Conservation (phyloP, 2,329 filamentous ascomycete genomes). For the Arthrinium puccinioides region DNA sequence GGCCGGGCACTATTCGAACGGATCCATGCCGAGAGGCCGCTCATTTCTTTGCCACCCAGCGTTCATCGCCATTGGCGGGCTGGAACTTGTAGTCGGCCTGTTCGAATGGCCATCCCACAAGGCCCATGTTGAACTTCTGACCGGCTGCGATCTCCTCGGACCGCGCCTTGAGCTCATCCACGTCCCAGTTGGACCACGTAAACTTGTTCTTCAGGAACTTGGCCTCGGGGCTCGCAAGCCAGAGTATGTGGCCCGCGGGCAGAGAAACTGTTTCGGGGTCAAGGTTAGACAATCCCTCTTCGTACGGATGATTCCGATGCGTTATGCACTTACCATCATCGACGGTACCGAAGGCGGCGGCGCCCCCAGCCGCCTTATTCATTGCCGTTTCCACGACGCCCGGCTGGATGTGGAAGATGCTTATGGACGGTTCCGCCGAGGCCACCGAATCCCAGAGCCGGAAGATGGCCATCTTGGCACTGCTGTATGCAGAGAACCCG, state of each 20-base stretch:
- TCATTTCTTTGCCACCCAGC: background rate
- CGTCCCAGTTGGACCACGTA: conserved; percentile 44
- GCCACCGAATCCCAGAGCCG: conserved; percentile 34
- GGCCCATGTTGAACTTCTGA: conserved; percentile 8
- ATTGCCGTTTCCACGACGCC: conserved; percentile 25
- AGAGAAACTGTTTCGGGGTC: conserved; percentile 19
- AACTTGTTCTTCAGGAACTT: conserved; percentile 37
- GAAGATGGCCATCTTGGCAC: conserved; percentile 31
- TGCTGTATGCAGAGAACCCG: conserved; percentile 27
- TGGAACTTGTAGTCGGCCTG: too few relatives aligned
- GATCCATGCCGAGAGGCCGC: too few relatives aligned
- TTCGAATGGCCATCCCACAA: conserved; percentile 10
- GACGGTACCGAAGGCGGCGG: conserved; percentile 10
- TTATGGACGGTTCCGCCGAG: conserved; percentile 29
- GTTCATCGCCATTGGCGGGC: background rate
- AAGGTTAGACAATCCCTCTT: conserved; percentile 9
- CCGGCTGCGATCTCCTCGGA: conserved; percentile 23
- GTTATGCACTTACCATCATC: conserved; percentile 19
- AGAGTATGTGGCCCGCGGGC: conserved; percentile 33
- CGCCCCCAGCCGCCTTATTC: conserved; percentile 9
- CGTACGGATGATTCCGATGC: too few relatives aligned
- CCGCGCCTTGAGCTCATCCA: conserved; percentile 36
- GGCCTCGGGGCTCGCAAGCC: conserved; percentile 36
- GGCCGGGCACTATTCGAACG: too few relatives aligned
- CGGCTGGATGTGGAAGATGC: conserved; percentile 35